Evolutionary conservation across 2,329 filamentous ascomycete species (phyloP), one percentile per base, ranked within the genome.

Genomic region (Trichophaea hybrida): DNA sequence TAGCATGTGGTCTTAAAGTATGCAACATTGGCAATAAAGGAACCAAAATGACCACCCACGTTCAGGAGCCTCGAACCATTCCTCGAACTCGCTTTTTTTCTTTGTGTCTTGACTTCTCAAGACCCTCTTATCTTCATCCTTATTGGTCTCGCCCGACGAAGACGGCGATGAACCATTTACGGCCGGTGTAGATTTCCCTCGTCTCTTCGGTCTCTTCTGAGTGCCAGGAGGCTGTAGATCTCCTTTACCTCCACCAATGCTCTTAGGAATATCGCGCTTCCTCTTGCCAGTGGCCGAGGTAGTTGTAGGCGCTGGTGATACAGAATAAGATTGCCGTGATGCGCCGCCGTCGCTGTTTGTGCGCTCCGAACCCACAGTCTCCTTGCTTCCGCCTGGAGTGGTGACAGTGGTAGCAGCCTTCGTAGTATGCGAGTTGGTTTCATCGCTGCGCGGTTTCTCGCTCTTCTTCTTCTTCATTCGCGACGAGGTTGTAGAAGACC

Each of bases 211-310:
- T 43, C 38, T 43, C 38, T 32, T 53, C 61, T 60, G 53, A 48
- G 12, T 46, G n/a, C 48, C 37, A 52, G 49, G 60, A n/a, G 61
- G 56, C 34, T 62, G 62, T 34, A 65, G 43, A 53, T 64, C 60
- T 51, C 63, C 63, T 54, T 65, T 65, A 57, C 63, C 63, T 38
- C 63, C 63, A 13, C 62, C 63, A 51, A 65, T 64, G 24, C 59
- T 62, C 44, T 57, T 61, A 13, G 60, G 59, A 52, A 59, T 43
- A 8, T 35, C 34, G 40, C 59, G 59, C 31, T 64, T 62, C 38
- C 61, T 56, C 55, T 64, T 64, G 33, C 50, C n/a, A 10, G 38
- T 15, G 44, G 44, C 46, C 32, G 57, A 46, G 49, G 55, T 24
- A 15, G 50, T 49, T n/a, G 52, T 52, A 33, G 35, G 35, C 13